Base-by-base conservation (phyloP, 176 grass and related monocot species). In the Secale cereale region DNA sequence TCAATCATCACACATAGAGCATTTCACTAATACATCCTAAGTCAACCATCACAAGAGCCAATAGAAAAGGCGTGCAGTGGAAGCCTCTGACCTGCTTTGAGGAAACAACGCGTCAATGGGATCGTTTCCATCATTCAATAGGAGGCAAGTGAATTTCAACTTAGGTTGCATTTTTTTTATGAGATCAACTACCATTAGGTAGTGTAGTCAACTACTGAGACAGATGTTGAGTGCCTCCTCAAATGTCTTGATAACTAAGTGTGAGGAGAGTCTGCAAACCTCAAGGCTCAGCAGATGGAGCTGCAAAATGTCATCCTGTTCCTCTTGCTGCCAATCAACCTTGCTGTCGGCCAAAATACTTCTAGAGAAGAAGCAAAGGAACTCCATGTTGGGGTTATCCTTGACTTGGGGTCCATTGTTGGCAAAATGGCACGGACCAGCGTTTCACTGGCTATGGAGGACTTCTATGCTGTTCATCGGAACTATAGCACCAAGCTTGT, bases 371-470 rank as follows among this genome's bases (percentile, higher is more conserved):
- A 0, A 31, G 26, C 10, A 30, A 36, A 62, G 0, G 28, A 83
- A 28, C n/a, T 92, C 27, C 79, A 89, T 50, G 91, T 89, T 0
- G 93, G 93, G 0, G 88, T 95, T 74, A 71, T 92, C 40, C 89
- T 95, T 69, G 86, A 92, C 11, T 17, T 79, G 4, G 57, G 64
- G 0, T 76, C 90, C 15, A 54, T 19, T 43, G 41, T 88, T 3
- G 88, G 88, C 26, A 95, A 85, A 41, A 69, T 92, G 22, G 74
- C 85, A 69, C 37, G 41, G 22, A 95, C 83, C 6, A 86, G 88
- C 83, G 85, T 95, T 52, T 37, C 36, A 11, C 31, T 95, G 86
- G 90, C 93, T 10, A 25, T 92, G 25, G 93, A 95, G 26, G 93
- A 95, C 74, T 95, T 92, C 77, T 87, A 92, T 41, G 29, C 39